Base-by-base conservation (phyloP, 2,329 filamentous ascomycete species). In the Basipetospora chlamydospora region DNA sequence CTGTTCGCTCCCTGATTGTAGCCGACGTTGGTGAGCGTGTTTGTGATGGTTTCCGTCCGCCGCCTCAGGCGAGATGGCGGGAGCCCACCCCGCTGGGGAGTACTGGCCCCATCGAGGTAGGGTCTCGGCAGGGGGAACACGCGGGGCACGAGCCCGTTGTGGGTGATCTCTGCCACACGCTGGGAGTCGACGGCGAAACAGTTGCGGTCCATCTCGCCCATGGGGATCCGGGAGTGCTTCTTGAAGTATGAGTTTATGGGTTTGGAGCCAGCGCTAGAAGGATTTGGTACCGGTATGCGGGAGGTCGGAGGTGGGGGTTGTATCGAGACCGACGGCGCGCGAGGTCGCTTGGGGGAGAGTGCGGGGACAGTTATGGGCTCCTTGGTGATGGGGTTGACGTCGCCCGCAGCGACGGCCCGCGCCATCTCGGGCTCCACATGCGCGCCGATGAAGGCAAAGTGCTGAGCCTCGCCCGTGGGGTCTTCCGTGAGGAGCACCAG, bases 371-470 rank as follows among this genome's bases (percentile, higher is more conserved):
- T 35, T 15, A 76, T 71, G 15, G 66, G 68, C 41, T 77, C 54
- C 56, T 95, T 96, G 2, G 86, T 92, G 45, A 88, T 90, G 2
- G 90, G 90, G 53, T 96, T 80, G 31, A 95, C 57, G 46, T 94
- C 81, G 25, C 90, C 90, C 26, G 54, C 62, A 17, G 90, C 85
- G 40, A 98, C 78, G 5, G 74, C 77, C 35, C 66, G 64, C 6
- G 88, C 86, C 40, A 83, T 55, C 33, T 77, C 64, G 2, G 77
- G 61, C 22, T 81, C 75, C 30, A 93, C 71, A 45, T 74, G 66
- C 15, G 68, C 63, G 21, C 90, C 92, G 43, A 98, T 84, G 48
- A 80, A 96, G 1, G 80, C 71, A 67, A 94, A 77, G 28, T 80
- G 71, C 8, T 76, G 71, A 1, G 77, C 61, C 17, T 77, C 70